A percentile compares a stretch with the other conserved stretches of the same genome.
Evolutionary conservation across 2,329 filamentous ascomycete genomes (phyloP).

Genomic region (Phialocephala sp.): DNA sequence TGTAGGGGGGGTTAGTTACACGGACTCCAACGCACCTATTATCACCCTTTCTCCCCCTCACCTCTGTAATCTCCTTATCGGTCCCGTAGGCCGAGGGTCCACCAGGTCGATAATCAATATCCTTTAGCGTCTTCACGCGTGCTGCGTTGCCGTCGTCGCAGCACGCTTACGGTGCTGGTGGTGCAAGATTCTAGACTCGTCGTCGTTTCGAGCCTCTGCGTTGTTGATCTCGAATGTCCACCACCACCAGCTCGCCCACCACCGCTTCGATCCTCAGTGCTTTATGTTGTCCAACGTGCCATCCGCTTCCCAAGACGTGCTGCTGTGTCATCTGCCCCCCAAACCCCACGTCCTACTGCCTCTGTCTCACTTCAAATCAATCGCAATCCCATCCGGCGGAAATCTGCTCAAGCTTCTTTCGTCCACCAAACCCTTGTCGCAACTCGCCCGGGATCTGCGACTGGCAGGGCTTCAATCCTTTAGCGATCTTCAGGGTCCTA

Average conservation of each 20-base stretch:
- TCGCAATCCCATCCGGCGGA: not conserved
- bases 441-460: not conserved
- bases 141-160: not conserved
- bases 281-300: constrained; percentile 9
- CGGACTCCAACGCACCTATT: not conserved
- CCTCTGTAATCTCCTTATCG: constrained; percentile 2
- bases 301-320: not conserved
- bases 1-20: not conserved
- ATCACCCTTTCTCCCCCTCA: not conserved
- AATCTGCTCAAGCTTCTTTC: constrained; percentile 1
- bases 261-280: too few relatives aligned
- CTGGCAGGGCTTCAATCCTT: not conserved
- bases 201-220: not conserved
- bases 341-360: not conserved
- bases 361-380: constrained; percentile 1
- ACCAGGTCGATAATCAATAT: constrained; percentile 4
- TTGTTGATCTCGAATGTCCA: not conserved
- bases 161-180: not conserved
- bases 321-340: constrained; percentile 1
- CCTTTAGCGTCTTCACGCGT: not conserved
- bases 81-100: not conserved
- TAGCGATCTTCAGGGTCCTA: constrained; percentile 4
- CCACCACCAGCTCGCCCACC: not conserved
- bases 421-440: not conserved
- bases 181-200: not conserved